Evolutionary conservation across 352 stramenopile species (phyloP), one percentile per base, ranked within the genome.

Genomic region (Pythium volutum): DNA sequence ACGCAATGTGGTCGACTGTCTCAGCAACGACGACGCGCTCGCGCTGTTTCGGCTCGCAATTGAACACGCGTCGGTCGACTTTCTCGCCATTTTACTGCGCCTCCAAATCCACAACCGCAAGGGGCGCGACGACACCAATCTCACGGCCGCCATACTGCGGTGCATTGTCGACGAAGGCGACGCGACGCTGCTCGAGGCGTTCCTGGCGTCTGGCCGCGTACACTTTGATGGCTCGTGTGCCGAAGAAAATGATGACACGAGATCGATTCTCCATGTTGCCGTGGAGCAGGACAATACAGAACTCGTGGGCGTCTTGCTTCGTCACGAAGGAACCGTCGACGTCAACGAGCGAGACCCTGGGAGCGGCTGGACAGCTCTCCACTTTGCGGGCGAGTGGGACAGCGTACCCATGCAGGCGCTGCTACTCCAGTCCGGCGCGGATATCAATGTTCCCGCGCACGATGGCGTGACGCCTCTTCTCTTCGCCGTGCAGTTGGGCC

Each of bases 311-410:
- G 29, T 26, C 26, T 48, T 68, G 27, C 31, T 68, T 3, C 26
- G 20, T 10, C 8, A 25, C 15, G 4, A 31, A 2, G 16, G 12
- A 27, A 18, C 27, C 1, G 22, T 49, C 6, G 18, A 54, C 16
- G 15, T 38, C 12, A 26, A 53, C 18, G 52, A 14, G 1, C 14
- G 8, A 9, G 61, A 70, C 31, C 42, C 53, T 7, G 64, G 64
- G 27, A 60, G 45, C 14, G 41, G 52, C 14, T 64, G 62, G 26
- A 65, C 66, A n/a, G 55, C 62, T 27, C 56, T 76, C 12, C 66
- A 74, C 50, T 64, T 67, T 31, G 70, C 70, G 3, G 59, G 62
- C 7, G 70, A 76, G 55, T 74, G 70, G 54, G 58, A 71, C 49
- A 71, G 66, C 45, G 66, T 69, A 8, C 33, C 39, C 11, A 56